phyloP scores from a whole-genome alignment of 2,329 filamentous ascomycete genomes.

The Colletotrichum theobromicola region DNA sequence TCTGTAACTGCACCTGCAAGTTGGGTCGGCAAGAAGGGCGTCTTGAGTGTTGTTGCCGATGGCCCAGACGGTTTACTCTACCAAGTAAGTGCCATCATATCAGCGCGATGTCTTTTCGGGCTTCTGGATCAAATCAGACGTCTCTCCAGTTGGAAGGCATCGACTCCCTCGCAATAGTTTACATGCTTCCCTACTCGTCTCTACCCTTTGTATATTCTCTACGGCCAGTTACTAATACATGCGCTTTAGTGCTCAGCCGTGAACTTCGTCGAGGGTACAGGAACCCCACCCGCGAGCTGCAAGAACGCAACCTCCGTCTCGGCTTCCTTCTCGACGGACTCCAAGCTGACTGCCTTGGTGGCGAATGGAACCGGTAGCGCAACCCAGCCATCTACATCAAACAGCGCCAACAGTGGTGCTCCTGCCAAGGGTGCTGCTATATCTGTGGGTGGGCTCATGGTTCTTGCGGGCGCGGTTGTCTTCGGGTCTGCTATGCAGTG shows the following conservation, averaged over 20 bases:
- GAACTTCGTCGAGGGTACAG: slow-evolving; percentile 53
- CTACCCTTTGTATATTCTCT: not conserved
- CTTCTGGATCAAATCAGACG: not conserved
- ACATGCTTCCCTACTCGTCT: not conserved
- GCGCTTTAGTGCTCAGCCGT: slow-evolving; percentile 36
- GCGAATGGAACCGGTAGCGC: not conserved
- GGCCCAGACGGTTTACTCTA: slow-evolving; percentile 62
- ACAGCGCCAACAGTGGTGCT: not conserved
- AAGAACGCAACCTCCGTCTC: slow-evolving; percentile 34
- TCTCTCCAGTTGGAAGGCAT: no score
- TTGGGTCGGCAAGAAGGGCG: slow-evolving; percentile 60
- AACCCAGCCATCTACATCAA: not conserved
- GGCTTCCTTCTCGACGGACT: not conserved
- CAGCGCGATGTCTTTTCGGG: slow-evolving; percentile 46
- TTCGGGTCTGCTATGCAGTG: not conserved
- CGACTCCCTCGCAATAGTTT: no score
- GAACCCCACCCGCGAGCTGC: slow-evolving; percentile 35
- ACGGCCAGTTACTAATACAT: not conserved
- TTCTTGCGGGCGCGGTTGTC: not conserved
- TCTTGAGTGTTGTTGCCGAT: slow-evolving; percentile 55
- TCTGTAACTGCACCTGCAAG: slow-evolving; percentile 50
- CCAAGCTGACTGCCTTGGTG: not conserved
- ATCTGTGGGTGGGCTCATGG: not conserved
- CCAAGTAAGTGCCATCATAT: slow-evolving; percentile 46
- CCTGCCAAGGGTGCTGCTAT: not conserved